Conservation (phyloP, 2,329 filamentous ascomycete genomes). For the Talaromyces verruculosus region DNA sequence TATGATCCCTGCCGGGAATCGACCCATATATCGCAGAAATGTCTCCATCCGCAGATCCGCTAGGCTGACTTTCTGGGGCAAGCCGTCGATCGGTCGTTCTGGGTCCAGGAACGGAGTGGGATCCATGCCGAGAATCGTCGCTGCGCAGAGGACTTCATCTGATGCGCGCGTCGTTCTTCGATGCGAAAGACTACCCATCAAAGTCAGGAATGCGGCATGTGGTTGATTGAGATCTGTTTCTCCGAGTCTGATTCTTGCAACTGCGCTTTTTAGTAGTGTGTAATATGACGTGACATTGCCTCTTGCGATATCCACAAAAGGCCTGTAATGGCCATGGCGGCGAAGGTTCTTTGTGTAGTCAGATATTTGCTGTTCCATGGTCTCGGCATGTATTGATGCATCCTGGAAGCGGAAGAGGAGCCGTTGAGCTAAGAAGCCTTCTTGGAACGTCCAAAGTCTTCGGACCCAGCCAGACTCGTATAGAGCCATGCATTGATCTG, state of each 20-base stretch:
- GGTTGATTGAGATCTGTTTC: neutral
- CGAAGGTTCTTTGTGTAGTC: neutral
- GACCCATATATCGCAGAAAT: constrained; percentile 12
- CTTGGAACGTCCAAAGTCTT: constrained; percentile 23
- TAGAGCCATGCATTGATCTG: constrained; percentile 19
- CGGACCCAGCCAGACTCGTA: constrained; percentile 22
- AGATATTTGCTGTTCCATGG: neutral
- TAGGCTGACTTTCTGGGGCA: neutral
- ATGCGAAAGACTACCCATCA: constrained; percentile 15
- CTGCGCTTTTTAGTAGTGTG: neutral
- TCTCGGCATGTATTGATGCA: neutral
- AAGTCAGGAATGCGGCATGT: constrained; percentile 12
- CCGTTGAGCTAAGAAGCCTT: constrained; percentile 20
- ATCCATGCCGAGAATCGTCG: constrained; percentile 19
- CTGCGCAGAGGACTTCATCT: constrained; percentile 21
- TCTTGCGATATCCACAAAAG: neutral
- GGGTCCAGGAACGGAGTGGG: neutral
- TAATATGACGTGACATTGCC: neutral
- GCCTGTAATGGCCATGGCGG: neutral
- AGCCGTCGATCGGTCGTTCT: neutral
- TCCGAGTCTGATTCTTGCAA: neutral
- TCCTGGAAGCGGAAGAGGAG: constrained; percentile 21
- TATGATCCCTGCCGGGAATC: constrained; percentile 12
- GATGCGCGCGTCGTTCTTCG: constrained; percentile 18
- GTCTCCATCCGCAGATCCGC: constrained; percentile 14